Conservation (phyloP, 441 rosid genomes). For the Corymbia calophylla region DNA sequence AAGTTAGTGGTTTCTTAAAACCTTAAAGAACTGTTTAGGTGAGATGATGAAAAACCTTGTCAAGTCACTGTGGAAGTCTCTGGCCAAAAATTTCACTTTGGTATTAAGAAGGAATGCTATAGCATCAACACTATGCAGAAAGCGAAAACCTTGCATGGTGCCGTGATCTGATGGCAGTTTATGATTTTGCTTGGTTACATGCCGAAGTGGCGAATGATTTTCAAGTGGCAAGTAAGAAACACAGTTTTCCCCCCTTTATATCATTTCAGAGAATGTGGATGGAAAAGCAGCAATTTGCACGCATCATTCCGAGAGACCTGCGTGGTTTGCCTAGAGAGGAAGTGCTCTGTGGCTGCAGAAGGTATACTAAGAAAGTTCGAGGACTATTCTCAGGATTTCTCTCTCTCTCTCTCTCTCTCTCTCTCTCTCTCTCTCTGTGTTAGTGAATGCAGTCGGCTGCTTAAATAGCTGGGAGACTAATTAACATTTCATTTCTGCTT, state of each 20-base stretch:
- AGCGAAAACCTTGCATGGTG: not conserved
- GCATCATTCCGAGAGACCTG: slow-evolving; percentile 65
- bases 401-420: not conserved
- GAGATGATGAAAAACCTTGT: not conserved
- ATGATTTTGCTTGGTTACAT: not conserved
- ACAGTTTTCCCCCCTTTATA: not conserved
- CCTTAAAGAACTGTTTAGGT: not conserved
- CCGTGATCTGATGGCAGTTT: not conserved
- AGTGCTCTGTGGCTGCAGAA: slow-evolving; percentile 75
- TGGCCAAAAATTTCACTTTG: not conserved
- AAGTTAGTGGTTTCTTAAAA: not conserved
- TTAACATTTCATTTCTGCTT: not conserved
- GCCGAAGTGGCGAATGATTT: not conserved
- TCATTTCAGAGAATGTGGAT: slow-evolving; percentile 73
- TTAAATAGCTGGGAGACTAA: not conserved
- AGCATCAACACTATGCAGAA: not conserved
- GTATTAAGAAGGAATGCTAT: not conserved
- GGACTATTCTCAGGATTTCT: not conserved
- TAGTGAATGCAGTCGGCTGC: not conserved
- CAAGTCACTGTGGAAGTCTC: not conserved
- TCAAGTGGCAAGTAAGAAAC: not conserved
- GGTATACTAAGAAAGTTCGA: slow-evolving; percentile 28
- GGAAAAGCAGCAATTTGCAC: slow-evolving; percentile 49
- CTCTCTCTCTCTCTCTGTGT: not conserved
- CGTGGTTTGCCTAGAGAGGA: slow-evolving; percentile 76